phyloP scores from a whole-genome alignment of 2,329 filamentous ascomycete species.

The Fusarium coicis region DNA sequence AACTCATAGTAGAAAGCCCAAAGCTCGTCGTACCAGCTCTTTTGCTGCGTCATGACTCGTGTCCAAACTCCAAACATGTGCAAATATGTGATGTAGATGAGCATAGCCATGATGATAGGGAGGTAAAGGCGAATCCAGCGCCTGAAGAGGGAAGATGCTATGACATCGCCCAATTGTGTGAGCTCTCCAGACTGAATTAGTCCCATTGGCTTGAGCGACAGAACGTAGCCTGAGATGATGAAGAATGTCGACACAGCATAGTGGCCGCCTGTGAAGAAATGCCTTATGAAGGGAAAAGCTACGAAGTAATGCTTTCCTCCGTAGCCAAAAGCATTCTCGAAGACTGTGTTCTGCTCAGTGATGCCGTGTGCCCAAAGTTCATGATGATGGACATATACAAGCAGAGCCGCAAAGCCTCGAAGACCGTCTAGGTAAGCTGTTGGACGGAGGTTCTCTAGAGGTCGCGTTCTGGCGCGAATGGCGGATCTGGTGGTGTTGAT shows the following conservation, averaged over 20 bases:
- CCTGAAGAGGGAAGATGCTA: constrained; percentile 60
- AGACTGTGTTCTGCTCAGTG: constrained; percentile 48
- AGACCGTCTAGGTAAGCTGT: constrained; percentile 73
- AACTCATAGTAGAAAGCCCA: constrained; percentile 64
- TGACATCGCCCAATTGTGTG: constrained; percentile 54
- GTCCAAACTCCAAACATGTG: constrained; percentile 63
- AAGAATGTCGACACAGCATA: constrained; percentile 68
- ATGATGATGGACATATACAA: constrained; percentile 74
- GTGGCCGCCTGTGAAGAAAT: constrained; percentile 71
- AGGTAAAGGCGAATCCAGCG: constrained; percentile 62
- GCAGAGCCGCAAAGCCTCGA: constrained; percentile 72
- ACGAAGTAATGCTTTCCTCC: constrained; percentile 60
- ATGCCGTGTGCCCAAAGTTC: constrained; percentile 65
- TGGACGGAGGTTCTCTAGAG: constrained; percentile 50
- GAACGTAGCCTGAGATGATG: constrained; percentile 67
- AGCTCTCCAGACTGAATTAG: constrained; percentile 58
- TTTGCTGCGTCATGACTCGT: constrained; percentile 51
- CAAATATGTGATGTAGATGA: constrained; percentile 61
- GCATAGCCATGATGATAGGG: constrained; percentile 64
- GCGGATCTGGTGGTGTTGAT: constrained; percentile 16
- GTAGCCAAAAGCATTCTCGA: constrained; percentile 67
- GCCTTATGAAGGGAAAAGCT: constrained; percentile 66
- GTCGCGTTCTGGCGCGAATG: constrained; percentile 26
- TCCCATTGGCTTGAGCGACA: constrained; percentile 61
- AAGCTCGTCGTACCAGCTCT: constrained; percentile 59